Evolutionary conservation across 2,329 filamentous ascomycete genomes (phyloP).

Genomic region (Diaporthe humulicola): DNA sequence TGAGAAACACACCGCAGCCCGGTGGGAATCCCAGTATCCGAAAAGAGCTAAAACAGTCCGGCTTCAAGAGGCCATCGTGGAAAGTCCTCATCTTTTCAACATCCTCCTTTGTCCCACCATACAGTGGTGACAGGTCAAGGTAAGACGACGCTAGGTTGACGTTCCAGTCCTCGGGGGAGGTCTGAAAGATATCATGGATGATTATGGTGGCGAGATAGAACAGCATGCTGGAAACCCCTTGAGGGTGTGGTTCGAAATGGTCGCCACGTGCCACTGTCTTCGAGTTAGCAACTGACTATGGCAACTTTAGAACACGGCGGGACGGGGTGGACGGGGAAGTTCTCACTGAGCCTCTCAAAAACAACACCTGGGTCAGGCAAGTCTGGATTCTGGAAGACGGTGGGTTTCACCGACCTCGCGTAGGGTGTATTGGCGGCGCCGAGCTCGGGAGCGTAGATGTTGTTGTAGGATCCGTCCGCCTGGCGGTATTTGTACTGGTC

Average conservation of each 20-base stretch:
- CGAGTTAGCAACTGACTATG: not conserved
- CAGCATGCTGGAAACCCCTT: slow-evolving; percentile 78
- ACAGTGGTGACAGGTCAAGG: slow-evolving; percentile 79
- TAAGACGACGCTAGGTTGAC: slow-evolving; percentile 80
- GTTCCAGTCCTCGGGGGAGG: slow-evolving; percentile 72
- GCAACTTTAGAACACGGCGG: not conserved
- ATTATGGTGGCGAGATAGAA: slow-evolving; percentile 82
- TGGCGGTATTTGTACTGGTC: slow-evolving; percentile 47
- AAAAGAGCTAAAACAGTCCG: slow-evolving; percentile 77
- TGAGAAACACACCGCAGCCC: slow-evolving; percentile 75
- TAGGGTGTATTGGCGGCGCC: slow-evolving; percentile 77
- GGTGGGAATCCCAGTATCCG: slow-evolving; percentile 76
- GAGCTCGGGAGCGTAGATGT: slow-evolving; percentile 72
- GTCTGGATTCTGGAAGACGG: slow-evolving; percentile 68
- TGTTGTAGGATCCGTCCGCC: slow-evolving; percentile 63
- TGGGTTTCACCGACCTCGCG: slow-evolving; percentile 72
- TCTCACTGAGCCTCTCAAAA: slow-evolving; percentile 70
- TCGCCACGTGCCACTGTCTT: slow-evolving; percentile 62
- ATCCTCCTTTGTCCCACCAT: slow-evolving; percentile 76
- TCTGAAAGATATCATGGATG: slow-evolving; percentile 73
- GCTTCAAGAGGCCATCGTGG: slow-evolving; percentile 74
- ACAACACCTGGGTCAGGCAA: slow-evolving; percentile 73
- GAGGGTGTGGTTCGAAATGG: slow-evolving; percentile 67
- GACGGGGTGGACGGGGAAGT: no score
- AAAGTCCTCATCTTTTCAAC: slow-evolving; percentile 43